These are phyloP conservation scores for Coleophoma eucalyptorum DNA, from an alignment of 2,329 filamentous ascomycete species.

Conservation along the genomic window DNA sequence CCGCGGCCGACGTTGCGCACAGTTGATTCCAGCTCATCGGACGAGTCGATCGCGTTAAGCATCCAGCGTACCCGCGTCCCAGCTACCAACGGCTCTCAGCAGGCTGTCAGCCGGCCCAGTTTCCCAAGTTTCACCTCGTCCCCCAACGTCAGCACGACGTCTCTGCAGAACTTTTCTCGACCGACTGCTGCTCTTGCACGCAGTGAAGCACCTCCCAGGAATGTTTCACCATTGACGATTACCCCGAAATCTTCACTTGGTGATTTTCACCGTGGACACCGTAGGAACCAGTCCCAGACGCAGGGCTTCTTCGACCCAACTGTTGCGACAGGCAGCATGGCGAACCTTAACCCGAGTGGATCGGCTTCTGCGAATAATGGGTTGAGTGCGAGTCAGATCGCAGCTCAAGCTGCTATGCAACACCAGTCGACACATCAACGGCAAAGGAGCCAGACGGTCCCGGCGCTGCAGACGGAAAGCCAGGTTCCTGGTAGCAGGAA, in stretches of 20 bases:
- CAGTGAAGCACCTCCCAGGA: slow-evolving; percentile 18
- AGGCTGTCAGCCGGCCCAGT: slow-evolving; percentile 37
- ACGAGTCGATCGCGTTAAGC: slow-evolving; percentile 38
- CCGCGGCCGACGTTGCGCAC: slow-evolving; percentile 28
- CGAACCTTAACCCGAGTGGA: slow-evolving; percentile 9
- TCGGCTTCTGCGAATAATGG: slow-evolving; percentile 23
- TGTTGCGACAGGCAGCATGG: slow-evolving; percentile 33
- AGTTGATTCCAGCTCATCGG: slow-evolving; percentile 42
- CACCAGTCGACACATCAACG: slow-evolving; percentile 49
- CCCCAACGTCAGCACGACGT: slow-evolving; percentile 41
- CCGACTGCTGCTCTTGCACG: slow-evolving; percentile 32
- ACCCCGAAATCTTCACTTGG: slow-evolving; percentile 29
- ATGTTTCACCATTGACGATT: slow-evolving; percentile 38
- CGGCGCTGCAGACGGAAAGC: slow-evolving; percentile 38
- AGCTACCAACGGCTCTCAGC: slow-evolving; percentile 12
- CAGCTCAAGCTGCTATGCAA: slow-evolving; percentile 72
- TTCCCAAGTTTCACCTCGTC: slow-evolving; percentile 44
- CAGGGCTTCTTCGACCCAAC: slow-evolving; percentile 76
- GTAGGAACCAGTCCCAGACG: slow-evolving; percentile 66
- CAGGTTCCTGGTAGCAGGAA: slow-evolving; percentile 14
- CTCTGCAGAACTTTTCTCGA: slow-evolving; percentile 54
- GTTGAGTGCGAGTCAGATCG: slow-evolving; percentile 69
- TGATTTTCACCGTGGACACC: slow-evolving; percentile 38
- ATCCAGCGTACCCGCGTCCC: slow-evolving; percentile 38
- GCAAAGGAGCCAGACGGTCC: slow-evolving; percentile 72